Conservation (phyloP, 495 filamentous ascomycete genomes). For the Lasiosphaeria miniovina region DNA sequence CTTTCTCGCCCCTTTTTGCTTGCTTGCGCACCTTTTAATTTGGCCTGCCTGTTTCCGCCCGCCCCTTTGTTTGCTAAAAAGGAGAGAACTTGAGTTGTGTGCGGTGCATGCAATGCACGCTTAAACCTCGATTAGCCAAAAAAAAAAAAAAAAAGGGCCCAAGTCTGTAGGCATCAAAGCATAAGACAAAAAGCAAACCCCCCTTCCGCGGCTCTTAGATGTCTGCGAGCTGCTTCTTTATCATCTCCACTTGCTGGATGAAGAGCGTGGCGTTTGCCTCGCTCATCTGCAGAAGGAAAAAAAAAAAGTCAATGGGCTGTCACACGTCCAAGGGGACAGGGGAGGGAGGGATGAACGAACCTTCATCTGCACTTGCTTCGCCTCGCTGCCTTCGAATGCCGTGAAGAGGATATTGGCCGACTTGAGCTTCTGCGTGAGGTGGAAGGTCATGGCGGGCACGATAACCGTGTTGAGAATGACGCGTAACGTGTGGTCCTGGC, state of each 20-base stretch:
- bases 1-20: no score
- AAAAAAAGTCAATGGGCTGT: background rate
- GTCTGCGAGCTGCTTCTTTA: slow-evolving; percentile 38
- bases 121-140: no score
- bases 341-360: slow-evolving; percentile 43
- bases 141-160: background rate
- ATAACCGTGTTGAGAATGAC: slow-evolving; percentile 83
- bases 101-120: no score
- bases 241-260: slow-evolving; percentile 35
- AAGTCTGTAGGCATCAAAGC: no score
- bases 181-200: background rate
- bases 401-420: slow-evolving; percentile 53
- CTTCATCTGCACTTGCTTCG: slow-evolving; percentile 64
- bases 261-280: slow-evolving; percentile 44
- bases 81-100: no score
- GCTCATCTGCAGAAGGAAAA: slow-evolving; percentile 35
- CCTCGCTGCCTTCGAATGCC: slow-evolving; percentile 56
- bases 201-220: slow-evolving; percentile 8
- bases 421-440: slow-evolving; percentile 62
- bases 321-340: no score
- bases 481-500: slow-evolving; percentile 78
- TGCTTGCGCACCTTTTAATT: no score
- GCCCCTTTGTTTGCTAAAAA: no score
- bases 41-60: no score
- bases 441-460: slow-evolving; percentile 68